Evolutionary conservation across 345 rosid species (phyloP).

Genomic region (Eucalyptus caleyi): DNA sequence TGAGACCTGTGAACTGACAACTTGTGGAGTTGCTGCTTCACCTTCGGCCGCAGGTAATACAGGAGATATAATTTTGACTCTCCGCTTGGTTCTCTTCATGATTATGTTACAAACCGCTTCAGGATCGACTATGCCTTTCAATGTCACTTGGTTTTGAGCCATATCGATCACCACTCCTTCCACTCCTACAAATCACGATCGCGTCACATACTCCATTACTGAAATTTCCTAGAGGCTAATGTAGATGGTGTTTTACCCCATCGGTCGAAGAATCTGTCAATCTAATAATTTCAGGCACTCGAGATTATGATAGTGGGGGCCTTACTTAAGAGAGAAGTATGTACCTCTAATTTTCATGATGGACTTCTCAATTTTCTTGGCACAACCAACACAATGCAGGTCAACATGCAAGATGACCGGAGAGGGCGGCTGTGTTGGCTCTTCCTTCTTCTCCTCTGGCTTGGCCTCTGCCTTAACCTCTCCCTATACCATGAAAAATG

Average conservation of each 20-base stretch:
- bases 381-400: conserved; percentile 91
- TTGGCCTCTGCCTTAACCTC: conserved; percentile 16
- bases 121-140: conserved; percentile 79
- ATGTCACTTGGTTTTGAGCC: conserved; percentile 62
- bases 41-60: conserved; percentile 56
- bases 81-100: conserved; percentile 69
- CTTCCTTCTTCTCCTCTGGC: conserved; percentile 33
- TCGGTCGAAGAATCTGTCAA: neutral
- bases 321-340: neutral
- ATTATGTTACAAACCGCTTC: conserved; percentile 67
- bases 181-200: conserved; percentile 37
- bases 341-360: conserved; percentile 71
- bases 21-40: conserved; percentile 58
- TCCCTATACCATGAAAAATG: neutral
- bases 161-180: conserved; percentile 64
- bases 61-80: conserved; percentile 71
- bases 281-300: neutral
- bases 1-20: conserved; percentile 51
- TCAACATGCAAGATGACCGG: conserved; percentile 66
- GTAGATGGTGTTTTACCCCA: neutral
- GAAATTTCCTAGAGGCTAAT: neutral
- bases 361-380: conserved; percentile 79
- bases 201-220: neutral
- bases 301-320: neutral
- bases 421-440: conserved; percentile 41